Base-by-base conservation (phyloP, 176 grass and related monocot genomes). In the Leersia perrieri region DNA sequence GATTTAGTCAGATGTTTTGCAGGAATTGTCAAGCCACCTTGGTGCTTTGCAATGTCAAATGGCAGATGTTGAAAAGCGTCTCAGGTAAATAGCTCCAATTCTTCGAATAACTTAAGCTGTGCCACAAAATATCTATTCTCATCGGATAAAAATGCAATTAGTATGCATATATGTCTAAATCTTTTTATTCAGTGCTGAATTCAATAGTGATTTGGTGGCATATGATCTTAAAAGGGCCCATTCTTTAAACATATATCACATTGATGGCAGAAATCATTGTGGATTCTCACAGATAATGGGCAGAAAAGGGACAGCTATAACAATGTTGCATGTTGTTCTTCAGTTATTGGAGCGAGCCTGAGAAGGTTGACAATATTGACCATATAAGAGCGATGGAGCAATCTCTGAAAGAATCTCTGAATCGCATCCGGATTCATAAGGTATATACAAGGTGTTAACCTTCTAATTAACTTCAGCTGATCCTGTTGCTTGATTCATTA, bases 371-470 rank as follows among this genome's bases (percentile, higher is more conserved):
- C 20, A 85, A 94, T 77, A 87, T 94, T 25, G 84, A 91, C 55
- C 84, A 91, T 61, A 94, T 94, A 62, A 84, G 83, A 86, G 89
- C 77, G 47, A 91, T 94, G 92, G 92, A 94, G 72, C 89, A 91
- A 85, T 91, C 92, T 72, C 89, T 94, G 22, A 87, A 79, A 33
- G 87, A 91, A 79, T 91, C 86, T 72, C 80, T 94, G 68, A 71
- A 74, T 73, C 86, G 53, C 25, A 89, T 94, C 40, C 86, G 60
- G 8, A 68, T 67, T 20, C 81, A 94, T 65, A 94, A 94, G 87
- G 89, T 94, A 89, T 5, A 3, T 53, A 20, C 33, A 30, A 29
- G 58, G 9, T 28, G 0, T 41, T 65, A 39, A 30, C 33, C 74
- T 77, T 70, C 16, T 64, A 3, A 55, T 29, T 80, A 33, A 76